Evolutionary conservation across 1,139 yeast genomes (phyloP), one percentile per base, ranked within the genome.

Genomic region (Yamadazyma sp.): DNA sequence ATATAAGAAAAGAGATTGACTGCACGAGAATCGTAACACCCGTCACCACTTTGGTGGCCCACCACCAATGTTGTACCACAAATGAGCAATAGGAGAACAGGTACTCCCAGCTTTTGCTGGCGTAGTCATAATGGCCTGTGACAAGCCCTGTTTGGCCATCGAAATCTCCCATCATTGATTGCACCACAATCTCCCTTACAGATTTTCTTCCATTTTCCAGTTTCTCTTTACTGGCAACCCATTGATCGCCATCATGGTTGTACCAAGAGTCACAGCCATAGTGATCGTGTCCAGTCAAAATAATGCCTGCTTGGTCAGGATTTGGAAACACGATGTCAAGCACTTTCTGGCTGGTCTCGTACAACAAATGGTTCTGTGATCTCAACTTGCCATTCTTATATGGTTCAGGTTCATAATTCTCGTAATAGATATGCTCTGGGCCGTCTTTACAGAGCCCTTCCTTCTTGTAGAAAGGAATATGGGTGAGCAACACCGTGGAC

Each of bases 111-210:
- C 53, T 51, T 2, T 56, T 49, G 1, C 60, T 47, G 2, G 46
- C 46, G 8, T 58, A 45, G 32, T 58, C 55, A 56, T 75, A 84
- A 40, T 69, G 76, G 2, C 95, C 97, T 0, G 89, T 81, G 47
- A 92, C 64, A 15, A 92, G 63, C 0, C 97, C 98, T 1, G 92
- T 78, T 54, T 86, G 87, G 2, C 98, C 98, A 40, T 83, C 86
- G 54, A 72, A 92, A 57, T 91, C 96, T 10, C 98, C 98, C 98
- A 92, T 92, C 83, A 91, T 86, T 26, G 96, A 80, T 42, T 89
- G 71, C 10, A 92, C 97, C 0, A 95, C 94, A 37, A 87, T 68
- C 60, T 92, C 98, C 39, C 83, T 71, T 10, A 91, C 66, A 17
- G 73, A 65, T 17, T 62, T 56, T 18, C 64, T 60, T 15, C 58